Evolutionary conservation across 139 green algal species (phyloP).

Genomic region (Ulvella scutata): DNA sequence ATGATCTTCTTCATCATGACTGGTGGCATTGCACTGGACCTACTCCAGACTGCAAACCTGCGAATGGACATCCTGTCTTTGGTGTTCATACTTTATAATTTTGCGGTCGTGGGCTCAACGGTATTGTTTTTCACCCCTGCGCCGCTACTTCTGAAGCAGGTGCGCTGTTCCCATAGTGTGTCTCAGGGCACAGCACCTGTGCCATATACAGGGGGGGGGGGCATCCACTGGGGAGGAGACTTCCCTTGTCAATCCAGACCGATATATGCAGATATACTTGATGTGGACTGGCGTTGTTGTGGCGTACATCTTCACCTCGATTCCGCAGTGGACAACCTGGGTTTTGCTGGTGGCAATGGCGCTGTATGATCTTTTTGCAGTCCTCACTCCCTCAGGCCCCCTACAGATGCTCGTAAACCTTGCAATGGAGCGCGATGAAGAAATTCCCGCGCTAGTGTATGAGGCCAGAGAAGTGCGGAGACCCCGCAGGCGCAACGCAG

Average conservation of each 20-base stretch:
- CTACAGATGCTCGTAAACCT: slow-evolving; percentile 79
- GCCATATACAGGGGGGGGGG: no score
- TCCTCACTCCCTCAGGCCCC: slow-evolving; percentile 76
- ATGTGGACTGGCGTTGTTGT: slow-evolving; percentile 65
- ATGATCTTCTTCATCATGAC: slow-evolving; percentile 88
- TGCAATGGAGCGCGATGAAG: slow-evolving; percentile 70
- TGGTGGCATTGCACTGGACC: slow-evolving; percentile 36
- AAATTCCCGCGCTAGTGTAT: slow-evolving; percentile 90
- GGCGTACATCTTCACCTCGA: slow-evolving; percentile 88
- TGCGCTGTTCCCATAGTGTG: no score
- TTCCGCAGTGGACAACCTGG: slow-evolving; percentile 95
- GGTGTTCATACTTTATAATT: slow-evolving; percentile 76
- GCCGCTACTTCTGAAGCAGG: slow-evolving; percentile 75
- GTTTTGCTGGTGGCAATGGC: slow-evolving; percentile 83
- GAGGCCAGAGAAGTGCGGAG: slow-evolving; percentile 48
- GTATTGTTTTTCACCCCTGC: slow-evolving; percentile 69
- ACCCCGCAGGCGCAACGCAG: slow-evolving; percentile 7
- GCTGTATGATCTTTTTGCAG: slow-evolving; percentile 86
- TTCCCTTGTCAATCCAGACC: no score
- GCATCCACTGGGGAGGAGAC: no score
- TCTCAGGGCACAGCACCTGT: no score
- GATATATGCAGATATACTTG: slow-evolving; percentile 64
- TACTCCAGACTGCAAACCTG: slow-evolving; percentile 34
- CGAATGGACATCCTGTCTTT: slow-evolving; percentile 74
- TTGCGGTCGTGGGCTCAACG: slow-evolving; percentile 71